phyloP scores from a whole-genome alignment of 257 asterid species.

The Jaltomata sinuosa region DNA sequence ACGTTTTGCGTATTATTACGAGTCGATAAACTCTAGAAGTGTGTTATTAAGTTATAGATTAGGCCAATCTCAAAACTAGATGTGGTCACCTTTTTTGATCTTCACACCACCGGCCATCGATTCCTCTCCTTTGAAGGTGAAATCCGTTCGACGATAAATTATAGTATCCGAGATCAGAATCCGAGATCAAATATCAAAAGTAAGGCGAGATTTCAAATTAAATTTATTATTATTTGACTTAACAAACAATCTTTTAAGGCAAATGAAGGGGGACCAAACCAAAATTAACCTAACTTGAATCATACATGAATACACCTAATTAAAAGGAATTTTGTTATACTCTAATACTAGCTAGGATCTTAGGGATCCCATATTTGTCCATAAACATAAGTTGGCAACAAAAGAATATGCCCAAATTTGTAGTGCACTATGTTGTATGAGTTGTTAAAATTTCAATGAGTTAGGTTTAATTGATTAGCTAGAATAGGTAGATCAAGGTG shows the following conservation, averaged over 20 bases:
- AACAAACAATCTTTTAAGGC: neutral
- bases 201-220: too few relatives aligned
- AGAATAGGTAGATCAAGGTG: neutral
- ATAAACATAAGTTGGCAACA: neutral
- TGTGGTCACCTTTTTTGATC: neutral
- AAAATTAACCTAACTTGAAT: neutral
- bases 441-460: neutral
- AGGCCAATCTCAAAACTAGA: neutral
- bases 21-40: neutral
- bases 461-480: neutral
- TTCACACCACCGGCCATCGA: neutral
- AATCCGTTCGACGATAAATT: too few relatives aligned
- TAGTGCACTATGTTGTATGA: neutral
- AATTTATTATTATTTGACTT: neutral
- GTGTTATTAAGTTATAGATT: neutral
- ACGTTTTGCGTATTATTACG: neutral
- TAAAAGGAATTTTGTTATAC: neutral
- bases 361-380: neutral
- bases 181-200: too few relatives aligned
- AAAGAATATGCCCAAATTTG: neutral
- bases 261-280: neutral
- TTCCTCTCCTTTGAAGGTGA: too few relatives aligned
- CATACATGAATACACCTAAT: neutral
- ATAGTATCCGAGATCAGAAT: too few relatives aligned
- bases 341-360: neutral